Evolutionary conservation across 805 yeast genomes (phyloP).

Genomic region (Ogataea trehaloabstinens): DNA sequence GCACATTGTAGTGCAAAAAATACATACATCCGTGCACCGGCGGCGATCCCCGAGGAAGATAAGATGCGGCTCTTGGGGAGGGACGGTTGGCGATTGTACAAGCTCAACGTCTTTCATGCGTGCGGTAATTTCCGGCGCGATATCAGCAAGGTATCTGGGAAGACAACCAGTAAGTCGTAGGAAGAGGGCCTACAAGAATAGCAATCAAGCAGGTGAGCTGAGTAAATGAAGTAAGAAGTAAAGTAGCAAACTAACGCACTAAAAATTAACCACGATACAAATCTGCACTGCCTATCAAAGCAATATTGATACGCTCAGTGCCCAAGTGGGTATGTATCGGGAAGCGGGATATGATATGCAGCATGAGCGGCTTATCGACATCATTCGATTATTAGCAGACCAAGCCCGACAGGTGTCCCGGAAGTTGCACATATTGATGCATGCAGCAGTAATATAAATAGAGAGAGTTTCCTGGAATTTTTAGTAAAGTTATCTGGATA

Average conservation of each 20-base stretch:
- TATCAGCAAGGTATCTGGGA: no score
- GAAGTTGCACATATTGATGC: no score
- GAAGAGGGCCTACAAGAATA: no score
- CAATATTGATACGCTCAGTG: no score
- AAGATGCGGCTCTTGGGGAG: neutral
- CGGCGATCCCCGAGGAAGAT: neutral
- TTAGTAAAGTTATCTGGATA: neutral
- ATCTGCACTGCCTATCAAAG: no score
- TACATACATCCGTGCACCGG: neutral
- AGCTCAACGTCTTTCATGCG: neutral
- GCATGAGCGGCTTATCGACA: neutral
- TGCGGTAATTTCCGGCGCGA: neutral
- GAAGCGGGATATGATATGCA: no score
- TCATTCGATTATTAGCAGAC: neutral
- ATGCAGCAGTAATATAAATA: neutral
- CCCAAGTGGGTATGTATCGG: no score
- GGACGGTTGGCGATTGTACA: neutral
- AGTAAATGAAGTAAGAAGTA: no score
- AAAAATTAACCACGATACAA: no score
- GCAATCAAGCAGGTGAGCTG: no score
- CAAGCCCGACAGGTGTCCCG: neutral
- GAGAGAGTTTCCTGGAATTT: neutral
- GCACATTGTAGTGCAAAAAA: neutral
- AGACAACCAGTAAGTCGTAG: no score
- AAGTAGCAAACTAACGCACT: no score